phyloP scores from a whole-genome alignment of 2,329 filamentous ascomycete genomes.

The Penicillium palitans region DNA sequence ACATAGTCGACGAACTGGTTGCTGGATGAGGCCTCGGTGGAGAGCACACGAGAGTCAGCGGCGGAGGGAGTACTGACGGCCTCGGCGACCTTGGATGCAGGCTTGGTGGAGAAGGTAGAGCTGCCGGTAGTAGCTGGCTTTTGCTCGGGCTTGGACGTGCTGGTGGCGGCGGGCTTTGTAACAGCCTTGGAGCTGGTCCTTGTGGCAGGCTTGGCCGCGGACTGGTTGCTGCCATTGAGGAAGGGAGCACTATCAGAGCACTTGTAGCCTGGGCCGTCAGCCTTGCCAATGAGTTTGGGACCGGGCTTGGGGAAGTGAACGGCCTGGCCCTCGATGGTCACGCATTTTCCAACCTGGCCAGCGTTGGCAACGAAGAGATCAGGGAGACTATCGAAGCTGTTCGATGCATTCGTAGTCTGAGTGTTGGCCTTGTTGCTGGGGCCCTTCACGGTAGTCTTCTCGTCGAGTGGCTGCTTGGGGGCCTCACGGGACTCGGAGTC shows the following conservation, averaged over 20 bases:
- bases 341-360: constrained; percentile 54
- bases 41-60: constrained; percentile 11
- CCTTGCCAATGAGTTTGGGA: constrained; percentile 48
- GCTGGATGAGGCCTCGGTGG: constrained; percentile 18
- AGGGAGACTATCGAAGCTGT: constrained; percentile 58
- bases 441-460: constrained; percentile 1
- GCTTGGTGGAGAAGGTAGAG: constrained; percentile 1
- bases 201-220: neutral
- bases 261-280: constrained; percentile 38
- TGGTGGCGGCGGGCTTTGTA: neutral
- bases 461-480: constrained; percentile 3
- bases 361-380: constrained; percentile 72
- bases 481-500: constrained; percentile 2
- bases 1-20: constrained; percentile 22
- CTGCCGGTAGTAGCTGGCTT: neutral
- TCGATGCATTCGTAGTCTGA: constrained; percentile 14
- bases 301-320: constrained; percentile 68
- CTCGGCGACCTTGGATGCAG: constrained; percentile 18
- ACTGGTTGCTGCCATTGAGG: constrained; percentile 18
- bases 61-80: constrained; percentile 12
- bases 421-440: constrained; percentile 11
- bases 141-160: neutral
- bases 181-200: neutral
- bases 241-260: constrained; percentile 36
- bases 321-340: constrained; percentile 58